These are phyloP conservation scores for Flaveria trinervia DNA, from an alignment of 129 eudicot genomes.

Conservation along the genomic window DNA sequence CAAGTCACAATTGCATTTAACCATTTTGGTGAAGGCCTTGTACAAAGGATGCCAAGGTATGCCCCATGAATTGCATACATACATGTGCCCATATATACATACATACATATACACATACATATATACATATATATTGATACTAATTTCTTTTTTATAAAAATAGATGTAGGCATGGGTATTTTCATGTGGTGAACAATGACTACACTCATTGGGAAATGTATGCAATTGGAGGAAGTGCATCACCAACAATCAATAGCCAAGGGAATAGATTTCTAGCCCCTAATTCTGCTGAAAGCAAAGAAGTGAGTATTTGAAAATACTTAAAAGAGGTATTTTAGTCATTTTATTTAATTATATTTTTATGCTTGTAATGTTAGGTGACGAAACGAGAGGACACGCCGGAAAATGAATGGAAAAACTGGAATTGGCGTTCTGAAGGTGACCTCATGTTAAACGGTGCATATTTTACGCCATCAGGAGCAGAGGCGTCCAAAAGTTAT, in stretches of 20 bases:
- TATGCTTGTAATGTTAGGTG: slow-evolving; percentile 40
- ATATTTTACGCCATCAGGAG: slow-evolving; percentile 65
- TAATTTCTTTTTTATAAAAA: neutral
- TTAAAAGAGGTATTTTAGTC: neutral
- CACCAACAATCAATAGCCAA: slow-evolving; percentile 83
- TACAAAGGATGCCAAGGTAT: slow-evolving; percentile 88
- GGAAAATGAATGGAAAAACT: slow-evolving; percentile 63
- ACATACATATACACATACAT: neutral
- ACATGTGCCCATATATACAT: neutral
- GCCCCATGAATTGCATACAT: neutral
- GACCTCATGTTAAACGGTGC: slow-evolving; percentile 90
- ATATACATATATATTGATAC: neutral
- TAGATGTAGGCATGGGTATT: slow-evolving; percentile 85
- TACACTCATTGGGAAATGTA: slow-evolving; percentile 91
- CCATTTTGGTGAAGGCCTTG: slow-evolving; percentile 92
- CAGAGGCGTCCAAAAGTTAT: slow-evolving; percentile 69
- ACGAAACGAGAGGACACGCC: slow-evolving; percentile 75
- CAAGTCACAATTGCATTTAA: slow-evolving; percentile 90
- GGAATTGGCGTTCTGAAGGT: slow-evolving; percentile 93
- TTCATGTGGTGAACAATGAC: slow-evolving; percentile 88
- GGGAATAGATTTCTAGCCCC: slow-evolving; percentile 86
- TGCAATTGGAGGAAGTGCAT: slow-evolving; percentile 88
- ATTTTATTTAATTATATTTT: neutral
- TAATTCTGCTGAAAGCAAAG: slow-evolving; percentile 50
- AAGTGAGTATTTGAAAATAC: slow-evolving; percentile 38